Evolutionary conservation across 257 asterid genomes (phyloP).

Genomic region (Capsicum pubescens): DNA sequence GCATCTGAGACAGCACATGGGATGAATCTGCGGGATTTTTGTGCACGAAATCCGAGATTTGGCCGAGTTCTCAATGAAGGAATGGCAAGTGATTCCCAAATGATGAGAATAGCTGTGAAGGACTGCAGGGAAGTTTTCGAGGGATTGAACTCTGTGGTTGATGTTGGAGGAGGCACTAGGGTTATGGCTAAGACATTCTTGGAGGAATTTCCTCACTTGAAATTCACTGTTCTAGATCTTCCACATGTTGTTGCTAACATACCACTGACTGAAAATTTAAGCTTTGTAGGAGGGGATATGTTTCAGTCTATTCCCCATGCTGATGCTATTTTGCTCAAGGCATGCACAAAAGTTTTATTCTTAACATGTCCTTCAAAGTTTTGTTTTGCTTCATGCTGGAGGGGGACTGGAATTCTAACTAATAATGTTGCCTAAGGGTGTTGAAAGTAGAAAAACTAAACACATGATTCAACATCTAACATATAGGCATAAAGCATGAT

Average conservation of each 20-base stretch:
- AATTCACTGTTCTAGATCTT: slow-evolving; percentile 37
- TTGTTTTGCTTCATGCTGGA: no score
- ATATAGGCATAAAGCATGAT: no score
- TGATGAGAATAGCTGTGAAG: slow-evolving; percentile 25
- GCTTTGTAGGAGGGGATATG: slow-evolving; percentile 37
- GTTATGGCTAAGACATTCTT: slow-evolving; percentile 28
- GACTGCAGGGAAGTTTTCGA: slow-evolving; percentile 38
- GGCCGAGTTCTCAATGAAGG: slow-evolving; percentile 38
- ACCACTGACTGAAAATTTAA: slow-evolving; percentile 20
- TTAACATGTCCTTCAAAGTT: no score
- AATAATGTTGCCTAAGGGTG: no score
- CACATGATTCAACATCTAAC: no score
- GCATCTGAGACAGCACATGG: slow-evolving; percentile 37
- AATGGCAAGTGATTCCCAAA: slow-evolving; percentile 43
- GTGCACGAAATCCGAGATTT: slow-evolving; percentile 26
- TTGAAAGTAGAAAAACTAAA: no score
- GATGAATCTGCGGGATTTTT: slow-evolving; percentile 21
- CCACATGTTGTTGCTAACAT: slow-evolving; percentile 31
- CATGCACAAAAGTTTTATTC: background rate
- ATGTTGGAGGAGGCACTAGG: slow-evolving; percentile 47
- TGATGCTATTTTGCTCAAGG: slow-evolving; percentile 35
- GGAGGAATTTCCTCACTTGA: slow-evolving; percentile 30
- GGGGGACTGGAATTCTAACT: no score
- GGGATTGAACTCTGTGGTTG: slow-evolving; percentile 39
- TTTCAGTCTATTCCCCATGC: slow-evolving; percentile 32